Evolutionary conservation across 768 basidiomycete species (phyloP).

Genomic region (Chalciporus sphaerocephalus): DNA sequence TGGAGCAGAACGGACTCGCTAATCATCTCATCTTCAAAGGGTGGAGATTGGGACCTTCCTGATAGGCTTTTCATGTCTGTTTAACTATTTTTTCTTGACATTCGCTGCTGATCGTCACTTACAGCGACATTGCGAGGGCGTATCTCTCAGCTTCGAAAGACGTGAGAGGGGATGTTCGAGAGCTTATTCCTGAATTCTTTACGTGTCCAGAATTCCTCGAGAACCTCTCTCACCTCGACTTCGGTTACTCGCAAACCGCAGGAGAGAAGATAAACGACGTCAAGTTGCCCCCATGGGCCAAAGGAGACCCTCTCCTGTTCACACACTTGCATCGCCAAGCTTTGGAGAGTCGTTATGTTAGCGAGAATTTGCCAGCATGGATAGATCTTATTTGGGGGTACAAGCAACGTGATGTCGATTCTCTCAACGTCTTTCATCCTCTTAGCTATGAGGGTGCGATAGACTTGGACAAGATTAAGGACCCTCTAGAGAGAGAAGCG

Average conservation of each 20-base stretch:
- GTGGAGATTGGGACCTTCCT: constrained; percentile 92
- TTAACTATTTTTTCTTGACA: too few species aligned
- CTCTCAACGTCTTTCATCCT: constrained; percentile 87
- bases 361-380: constrained; percentile 80
- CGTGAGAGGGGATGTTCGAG: constrained; percentile 87
- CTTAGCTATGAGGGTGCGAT: constrained; percentile 91
- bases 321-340: constrained; percentile 75
- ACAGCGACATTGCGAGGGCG: constrained; percentile 71
- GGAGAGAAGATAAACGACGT: constrained; percentile 85
- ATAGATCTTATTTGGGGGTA: constrained; percentile 92
- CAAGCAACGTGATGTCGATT: constrained; percentile 74
- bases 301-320: constrained; percentile 78
- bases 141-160: constrained; percentile 84
- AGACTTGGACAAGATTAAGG: constrained; percentile 81
- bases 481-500: constrained; percentile 85
- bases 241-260: constrained; percentile 66
- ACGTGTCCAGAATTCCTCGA: constrained; percentile 83
- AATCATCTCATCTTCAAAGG: constrained; percentile 40
- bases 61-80: constrained; percentile 77
- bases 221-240: constrained; percentile 75
- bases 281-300: constrained; percentile 87
- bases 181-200: constrained; percentile 88
- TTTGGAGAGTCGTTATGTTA: constrained; percentile 82
- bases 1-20: neutral
- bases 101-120: constrained; percentile 7